Evolutionary conservation across 306 rosid species (phyloP).

Genomic region (Rosa rugosa): DNA sequence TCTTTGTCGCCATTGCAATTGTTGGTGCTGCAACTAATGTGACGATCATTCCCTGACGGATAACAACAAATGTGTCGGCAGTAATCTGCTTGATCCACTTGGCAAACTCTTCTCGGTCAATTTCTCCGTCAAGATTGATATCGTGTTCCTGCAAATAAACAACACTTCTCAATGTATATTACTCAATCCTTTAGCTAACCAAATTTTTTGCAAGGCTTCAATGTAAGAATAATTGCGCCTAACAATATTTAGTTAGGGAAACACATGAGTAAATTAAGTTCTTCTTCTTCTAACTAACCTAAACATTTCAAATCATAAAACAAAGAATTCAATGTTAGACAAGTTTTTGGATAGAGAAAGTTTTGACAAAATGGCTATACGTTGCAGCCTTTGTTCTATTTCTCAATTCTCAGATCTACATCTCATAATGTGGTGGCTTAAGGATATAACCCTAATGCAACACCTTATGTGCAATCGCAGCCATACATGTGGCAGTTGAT

Average conservation of each 20-base stretch:
- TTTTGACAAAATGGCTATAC: no score
- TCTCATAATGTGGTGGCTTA: no score
- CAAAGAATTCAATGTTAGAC: background rate
- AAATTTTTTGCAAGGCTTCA: background rate
- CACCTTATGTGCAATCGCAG: no score
- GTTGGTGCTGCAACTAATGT: slow-evolving; percentile 80
- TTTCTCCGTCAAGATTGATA: slow-evolving; percentile 51
- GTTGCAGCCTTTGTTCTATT: no score
- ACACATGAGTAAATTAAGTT: background rate
- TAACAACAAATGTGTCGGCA: slow-evolving; percentile 45
- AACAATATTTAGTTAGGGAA: background rate
- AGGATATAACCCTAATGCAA: no score
- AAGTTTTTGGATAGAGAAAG: no score
- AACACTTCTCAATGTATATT: background rate
- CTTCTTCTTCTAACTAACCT: background rate
- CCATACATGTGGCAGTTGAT: no score
- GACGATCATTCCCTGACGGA: slow-evolving; percentile 66
- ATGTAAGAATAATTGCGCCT: background rate
- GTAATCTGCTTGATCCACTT: slow-evolving; percentile 53
- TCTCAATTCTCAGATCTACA: no score
- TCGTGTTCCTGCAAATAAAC: slow-evolving; percentile 55
- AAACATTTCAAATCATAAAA: background rate
- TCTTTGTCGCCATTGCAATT: slow-evolving; percentile 79
- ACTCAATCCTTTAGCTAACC: background rate
- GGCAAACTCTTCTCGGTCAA: slow-evolving; percentile 59